Percentiles rank a stretch among this genome's conserved stretches.
Evolutionary conservation across 164 flowering plant genomes (phyloP).

Genomic region (Liquidambar formosana): DNA sequence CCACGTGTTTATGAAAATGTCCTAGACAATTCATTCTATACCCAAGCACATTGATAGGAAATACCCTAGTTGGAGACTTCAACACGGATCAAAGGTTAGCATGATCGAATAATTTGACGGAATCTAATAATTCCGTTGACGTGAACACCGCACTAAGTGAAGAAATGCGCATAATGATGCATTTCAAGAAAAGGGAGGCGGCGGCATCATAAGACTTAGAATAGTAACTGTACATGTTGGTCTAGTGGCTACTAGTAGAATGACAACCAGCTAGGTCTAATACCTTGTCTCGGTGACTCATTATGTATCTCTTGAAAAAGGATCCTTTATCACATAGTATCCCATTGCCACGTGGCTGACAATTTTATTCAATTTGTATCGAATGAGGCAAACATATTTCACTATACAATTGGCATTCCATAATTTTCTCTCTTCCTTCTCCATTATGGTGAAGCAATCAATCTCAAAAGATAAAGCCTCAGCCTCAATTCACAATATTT

Average conservation of each 20-base stretch:
- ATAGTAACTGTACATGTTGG: background rate
- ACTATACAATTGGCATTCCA: background rate
- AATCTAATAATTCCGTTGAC: constrained; percentile 1
- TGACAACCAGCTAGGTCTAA: background rate
- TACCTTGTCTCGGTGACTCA: constrained; percentile 5
- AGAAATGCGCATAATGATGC: constrained; percentile 12
- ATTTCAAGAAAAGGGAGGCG: background rate
- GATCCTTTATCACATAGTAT: background rate
- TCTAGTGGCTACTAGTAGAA: constrained; percentile 5
- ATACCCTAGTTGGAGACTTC: background rate
- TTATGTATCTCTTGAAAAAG: background rate
- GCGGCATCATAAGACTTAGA: constrained; percentile 1
- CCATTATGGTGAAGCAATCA: background rate
- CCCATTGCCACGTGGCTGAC: background rate
- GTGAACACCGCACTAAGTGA: constrained; percentile 1
- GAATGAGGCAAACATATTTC: background rate
- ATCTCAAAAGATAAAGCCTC: background rate
- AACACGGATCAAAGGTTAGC: background rate
- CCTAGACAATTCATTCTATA: background rate
- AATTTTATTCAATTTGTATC: background rate
- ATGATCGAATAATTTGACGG: background rate
- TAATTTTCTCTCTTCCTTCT: too few relatives aligned
- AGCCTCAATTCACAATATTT: background rate
- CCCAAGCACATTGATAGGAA: background rate
- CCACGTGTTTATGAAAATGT: background rate